Base-by-base conservation (phyloP, 176 grass and related monocot species). In the Sorghum bicolor region DNA sequence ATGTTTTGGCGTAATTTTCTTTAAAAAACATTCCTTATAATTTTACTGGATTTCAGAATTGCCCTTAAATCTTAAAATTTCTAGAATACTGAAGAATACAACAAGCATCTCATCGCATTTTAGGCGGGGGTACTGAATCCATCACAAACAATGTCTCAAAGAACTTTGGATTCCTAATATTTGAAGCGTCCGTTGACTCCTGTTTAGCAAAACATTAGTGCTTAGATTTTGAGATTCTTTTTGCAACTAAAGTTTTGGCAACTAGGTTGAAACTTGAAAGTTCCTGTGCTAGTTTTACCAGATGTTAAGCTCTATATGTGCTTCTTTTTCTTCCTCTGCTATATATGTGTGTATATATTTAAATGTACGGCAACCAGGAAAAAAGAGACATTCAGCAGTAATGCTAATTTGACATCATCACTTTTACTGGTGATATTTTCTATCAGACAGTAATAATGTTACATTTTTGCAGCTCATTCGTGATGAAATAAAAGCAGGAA, bases 401-500 rank as follows among this genome's bases (percentile, higher is more conserved):
- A 6, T n/a, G 40, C 11, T 34, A 4, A 25, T 25, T 10, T 48
- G 39, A 2, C 4, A 81, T 15, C 24, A 5, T 31, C 2, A 43
- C 24, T 4, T 39, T 39, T 29, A 20, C 26, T 67, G 20, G 20
- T 39, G 66, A 60, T 70, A 22, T 41, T 81, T 39, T 81, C 13
- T 81, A 0, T 20, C 32, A 70, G 44, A 20, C 34, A 58, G 47
- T 26, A 44, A 81, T 9, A 1, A 34, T 5, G 36, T 45, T 24
- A 9, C 8, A 76, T 87, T 81, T 81, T 90, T 90, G 44, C 90
- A 98, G 93, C 57, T 98, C 37, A 98, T 98, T 80, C 89, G 91
- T 37, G 96, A 95, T 92, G 89, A 95, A 50, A 83, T 95, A 29
- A 90, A 76, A 83, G 26, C 83, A 3, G 96, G 96, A 80, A 98